Conservation (phyloP, 805 yeast species). For the Saccharomycopsis microspora region DNA sequence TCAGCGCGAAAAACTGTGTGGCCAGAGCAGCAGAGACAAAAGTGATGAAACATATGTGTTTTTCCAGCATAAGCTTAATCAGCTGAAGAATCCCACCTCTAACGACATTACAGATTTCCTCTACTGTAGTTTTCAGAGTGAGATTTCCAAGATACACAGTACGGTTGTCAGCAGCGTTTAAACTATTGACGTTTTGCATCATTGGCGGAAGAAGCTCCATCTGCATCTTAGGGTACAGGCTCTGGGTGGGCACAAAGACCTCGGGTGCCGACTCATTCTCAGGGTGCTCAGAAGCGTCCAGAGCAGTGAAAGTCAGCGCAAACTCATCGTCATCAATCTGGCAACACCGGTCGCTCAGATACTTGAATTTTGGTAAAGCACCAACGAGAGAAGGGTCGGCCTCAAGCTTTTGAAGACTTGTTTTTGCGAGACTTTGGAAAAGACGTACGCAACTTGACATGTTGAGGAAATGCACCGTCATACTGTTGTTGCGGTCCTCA, state of each 20-base stretch:
- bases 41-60: constrained; percentile 55
- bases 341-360: constrained; percentile 14
- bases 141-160: constrained; percentile 61
- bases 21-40: constrained; percentile 58
- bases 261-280: not conserved
- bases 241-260: not conserved
- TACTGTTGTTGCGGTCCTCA: constrained; percentile 10
- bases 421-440: constrained; percentile 1
- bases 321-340: constrained; percentile 15
- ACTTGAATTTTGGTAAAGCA: constrained; percentile 4
- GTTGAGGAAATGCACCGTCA: constrained; percentile 14
- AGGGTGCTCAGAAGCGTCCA: not conserved
- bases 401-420: not conserved
- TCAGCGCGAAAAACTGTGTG: constrained; percentile 50
- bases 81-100: constrained; percentile 68
- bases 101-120: constrained; percentile 65
- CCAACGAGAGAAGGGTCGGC: not conserved
- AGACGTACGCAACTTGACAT: constrained; percentile 10
- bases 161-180: constrained; percentile 36
- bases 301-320: constrained; percentile 13
- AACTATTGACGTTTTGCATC: constrained; percentile 8
- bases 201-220: constrained; percentile 8
- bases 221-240: not conserved
- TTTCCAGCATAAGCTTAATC: constrained; percentile 39
- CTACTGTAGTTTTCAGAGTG: constrained; percentile 51